phyloP scores from a whole-genome alignment of 2,329 filamentous ascomycete genomes.

The Anthostomella pinea region DNA sequence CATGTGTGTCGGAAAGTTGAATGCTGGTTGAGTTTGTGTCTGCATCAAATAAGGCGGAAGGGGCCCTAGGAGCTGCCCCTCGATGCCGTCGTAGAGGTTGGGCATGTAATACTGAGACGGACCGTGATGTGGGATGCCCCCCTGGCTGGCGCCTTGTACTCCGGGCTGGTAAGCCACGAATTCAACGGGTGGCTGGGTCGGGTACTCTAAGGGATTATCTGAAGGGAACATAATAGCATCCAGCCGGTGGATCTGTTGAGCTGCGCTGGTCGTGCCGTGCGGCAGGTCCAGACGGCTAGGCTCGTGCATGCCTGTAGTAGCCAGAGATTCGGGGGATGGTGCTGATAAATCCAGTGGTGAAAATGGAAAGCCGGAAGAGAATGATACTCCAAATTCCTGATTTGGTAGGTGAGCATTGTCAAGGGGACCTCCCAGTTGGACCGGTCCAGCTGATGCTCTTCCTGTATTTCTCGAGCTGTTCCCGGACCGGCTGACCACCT shows the following conservation, averaged over 20 bases:
- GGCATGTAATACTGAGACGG: conserved; percentile 50
- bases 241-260: conserved; percentile 62
- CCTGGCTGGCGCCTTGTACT: conserved; percentile 29
- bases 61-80: conserved; percentile 70
- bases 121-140: conserved; percentile 32
- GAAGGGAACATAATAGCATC: conserved; percentile 80
- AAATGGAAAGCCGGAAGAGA: conserved; percentile 24
- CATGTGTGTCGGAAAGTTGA: conserved; percentile 44
- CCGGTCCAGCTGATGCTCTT: conserved; percentile 18
- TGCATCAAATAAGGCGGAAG: conserved; percentile 70
- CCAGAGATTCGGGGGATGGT: conserved; percentile 23
- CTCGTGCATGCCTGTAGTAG: conserved; percentile 27
- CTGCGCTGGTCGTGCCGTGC: conserved; percentile 24
- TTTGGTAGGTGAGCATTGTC: conserved; percentile 17
- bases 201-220: conserved; percentile 75
- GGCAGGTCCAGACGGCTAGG: conserved; percentile 27
- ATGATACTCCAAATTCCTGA: conserved; percentile 19
- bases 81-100: conserved; percentile 60
- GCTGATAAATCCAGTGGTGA: conserved; percentile 24
- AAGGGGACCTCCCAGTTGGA: conserved; percentile 16
- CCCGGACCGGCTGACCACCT: conserved; percentile 15
- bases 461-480: conserved; percentile 19
- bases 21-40: conserved; percentile 39
- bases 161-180: conserved; percentile 39
- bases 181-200: conserved; percentile 70